A percentile compares a stretch with the other conserved stretches of the same genome.
phyloP scores from a whole-genome alignment of 495 filamentous ascomycete species.

The Xylaria acuta region DNA sequence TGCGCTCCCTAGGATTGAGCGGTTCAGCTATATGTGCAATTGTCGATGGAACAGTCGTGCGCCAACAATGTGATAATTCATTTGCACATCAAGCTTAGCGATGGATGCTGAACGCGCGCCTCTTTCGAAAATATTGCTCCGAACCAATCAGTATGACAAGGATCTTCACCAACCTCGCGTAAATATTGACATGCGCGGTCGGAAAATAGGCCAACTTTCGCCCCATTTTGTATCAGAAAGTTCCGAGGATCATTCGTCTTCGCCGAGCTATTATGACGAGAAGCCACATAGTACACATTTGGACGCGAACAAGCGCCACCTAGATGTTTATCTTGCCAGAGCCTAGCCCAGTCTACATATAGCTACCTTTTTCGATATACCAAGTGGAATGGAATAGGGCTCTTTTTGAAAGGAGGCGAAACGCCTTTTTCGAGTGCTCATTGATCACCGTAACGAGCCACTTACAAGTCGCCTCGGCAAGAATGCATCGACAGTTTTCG shows the following conservation, averaged over 20 bases:
- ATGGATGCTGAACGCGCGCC: slow-evolving; percentile 19
- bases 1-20: background rate
- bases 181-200: slow-evolving; percentile 25
- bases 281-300: background rate
- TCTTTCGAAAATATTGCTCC: slow-evolving; percentile 3
- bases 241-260: slow-evolving; percentile 22
- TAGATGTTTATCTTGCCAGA: slow-evolving; percentile 11
- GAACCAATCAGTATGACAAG: slow-evolving; percentile 24
- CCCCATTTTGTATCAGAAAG: slow-evolving; percentile 24
- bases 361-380: background rate
- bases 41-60: slow-evolving; percentile 10
- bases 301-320: slow-evolving; percentile 20
- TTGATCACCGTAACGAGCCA: slow-evolving; percentile 1
- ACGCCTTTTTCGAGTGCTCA: slow-evolving; percentile 5
- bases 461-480: slow-evolving; percentile 6
- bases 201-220: slow-evolving; percentile 23
- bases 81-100: slow-evolving; percentile 16
- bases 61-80: slow-evolving; percentile 10
- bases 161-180: slow-evolving; percentile 28
- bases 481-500: background rate
- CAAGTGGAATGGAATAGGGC: background rate
- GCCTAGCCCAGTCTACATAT: background rate
- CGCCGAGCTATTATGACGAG: slow-evolving; percentile 20
- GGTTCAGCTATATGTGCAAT: background rate
- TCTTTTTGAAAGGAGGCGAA: slow-evolving; percentile 13